Conservation (phyloP, 768 basidiomycete genomes). For the Suillus sp. region DNA sequence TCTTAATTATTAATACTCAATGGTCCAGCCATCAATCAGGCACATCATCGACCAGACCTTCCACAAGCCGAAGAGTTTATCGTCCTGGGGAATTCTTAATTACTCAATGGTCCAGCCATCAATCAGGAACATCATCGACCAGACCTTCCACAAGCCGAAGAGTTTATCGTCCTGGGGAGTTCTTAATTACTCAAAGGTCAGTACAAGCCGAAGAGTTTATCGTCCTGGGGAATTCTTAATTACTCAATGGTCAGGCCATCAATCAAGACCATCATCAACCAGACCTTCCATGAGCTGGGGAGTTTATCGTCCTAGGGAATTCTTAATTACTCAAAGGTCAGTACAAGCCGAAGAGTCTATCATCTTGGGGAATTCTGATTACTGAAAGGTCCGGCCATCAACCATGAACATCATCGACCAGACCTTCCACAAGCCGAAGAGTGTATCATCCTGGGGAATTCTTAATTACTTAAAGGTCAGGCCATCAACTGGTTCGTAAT, state of each 20-base stretch:
- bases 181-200: slow-evolving; percentile 37
- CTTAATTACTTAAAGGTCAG: slow-evolving; percentile 35
- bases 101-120: too few relatives aligned
- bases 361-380: too few relatives aligned
- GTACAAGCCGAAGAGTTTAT: slow-evolving; percentile 24
- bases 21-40: too few relatives aligned
- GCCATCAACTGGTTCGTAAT: slow-evolving; percentile 23
- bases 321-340: slow-evolving; percentile 2
- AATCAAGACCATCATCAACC: too few relatives aligned
- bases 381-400: too few relatives aligned
- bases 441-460: slow-evolving; percentile 37
- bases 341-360: too few relatives aligned
- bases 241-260: too few relatives aligned
- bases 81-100: too few relatives aligned
- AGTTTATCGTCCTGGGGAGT: slow-evolving; percentile 37
- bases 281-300: too few relatives aligned
- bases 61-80: too few relatives aligned
- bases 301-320: not conserved
- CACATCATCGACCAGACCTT: slow-evolving; percentile 32
- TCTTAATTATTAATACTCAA: too few relatives aligned
- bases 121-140: slow-evolving; percentile 24
- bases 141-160: slow-evolving; percentile 30
- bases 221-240: slow-evolving; percentile 39
- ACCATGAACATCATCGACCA: slow-evolving; percentile 27
- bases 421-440: slow-evolving; percentile 28